Conservation (phyloP, 768 basidiomycete species). For the Boletus vinaceobasis region DNA sequence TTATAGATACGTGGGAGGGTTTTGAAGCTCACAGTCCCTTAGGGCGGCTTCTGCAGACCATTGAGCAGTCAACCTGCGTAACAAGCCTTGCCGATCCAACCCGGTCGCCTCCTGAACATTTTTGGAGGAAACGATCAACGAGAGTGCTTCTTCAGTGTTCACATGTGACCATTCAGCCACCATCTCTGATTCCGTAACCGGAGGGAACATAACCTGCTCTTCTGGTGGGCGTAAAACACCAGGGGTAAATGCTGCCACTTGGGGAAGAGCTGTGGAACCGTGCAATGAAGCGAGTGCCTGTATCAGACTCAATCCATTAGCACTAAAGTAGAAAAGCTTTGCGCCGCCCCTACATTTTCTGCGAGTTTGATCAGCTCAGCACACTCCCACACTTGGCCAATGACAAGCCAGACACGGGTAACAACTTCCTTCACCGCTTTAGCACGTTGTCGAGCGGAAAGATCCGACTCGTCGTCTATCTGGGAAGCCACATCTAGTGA, state of each 20-base stretch:
- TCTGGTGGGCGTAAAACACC: constrained; percentile 45
- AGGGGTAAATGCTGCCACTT: constrained; percentile 32
- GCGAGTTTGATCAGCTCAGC: constrained; percentile 50
- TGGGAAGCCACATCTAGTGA: constrained; percentile 58
- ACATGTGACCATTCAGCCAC: constrained; percentile 37
- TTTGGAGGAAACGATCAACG: constrained; percentile 49
- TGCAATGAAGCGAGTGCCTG: constrained; percentile 49
- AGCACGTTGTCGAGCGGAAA: constrained; percentile 41
- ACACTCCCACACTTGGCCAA: constrained; percentile 72
- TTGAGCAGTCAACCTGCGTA: constrained; percentile 48
- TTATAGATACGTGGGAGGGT: constrained; percentile 11
- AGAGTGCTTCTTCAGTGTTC: constrained; percentile 51
- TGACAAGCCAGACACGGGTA: constrained; percentile 58
- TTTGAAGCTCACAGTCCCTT: constrained; percentile 59
- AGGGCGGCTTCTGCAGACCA: constrained; percentile 81
- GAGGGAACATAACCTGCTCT: constrained; percentile 42
- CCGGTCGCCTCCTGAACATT: constrained; percentile 63
- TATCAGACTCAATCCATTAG: constrained; percentile 11
- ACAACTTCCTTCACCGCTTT: constrained; percentile 61
- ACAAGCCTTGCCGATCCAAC: constrained; percentile 53
- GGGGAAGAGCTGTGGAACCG: constrained; percentile 37
- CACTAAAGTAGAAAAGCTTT: constrained; percentile 13
- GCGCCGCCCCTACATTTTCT: constrained; percentile 46
- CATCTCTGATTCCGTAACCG: constrained; percentile 20
- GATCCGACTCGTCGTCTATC: constrained; percentile 39